phyloP scores from a whole-genome alignment of 2,329 filamentous ascomycete species.

The Aureobasidium namibiae region DNA sequence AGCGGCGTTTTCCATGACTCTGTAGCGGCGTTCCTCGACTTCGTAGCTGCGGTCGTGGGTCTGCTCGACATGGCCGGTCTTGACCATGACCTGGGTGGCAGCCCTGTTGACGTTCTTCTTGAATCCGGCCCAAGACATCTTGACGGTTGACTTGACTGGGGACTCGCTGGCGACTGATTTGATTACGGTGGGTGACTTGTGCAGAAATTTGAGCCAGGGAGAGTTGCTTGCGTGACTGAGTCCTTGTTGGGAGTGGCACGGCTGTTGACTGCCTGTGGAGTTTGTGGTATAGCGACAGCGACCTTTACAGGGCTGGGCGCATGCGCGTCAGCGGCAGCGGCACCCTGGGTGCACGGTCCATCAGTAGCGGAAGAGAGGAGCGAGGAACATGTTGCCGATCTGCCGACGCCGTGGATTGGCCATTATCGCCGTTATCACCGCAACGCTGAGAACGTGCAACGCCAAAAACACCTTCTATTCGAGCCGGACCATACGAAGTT shows the following conservation, averaged over 20 bases:
- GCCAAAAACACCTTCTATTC: no score
- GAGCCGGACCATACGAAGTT: no score
- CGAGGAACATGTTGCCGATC: not conserved
- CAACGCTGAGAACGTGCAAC: not conserved
- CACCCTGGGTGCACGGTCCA: not conserved
- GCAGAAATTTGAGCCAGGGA: not conserved
- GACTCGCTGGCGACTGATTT: no score
- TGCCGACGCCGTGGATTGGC: not conserved
- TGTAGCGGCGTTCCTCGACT: slow-evolving; percentile 85
- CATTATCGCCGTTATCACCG: not conserved
- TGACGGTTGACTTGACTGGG: slow-evolving; percentile 22
- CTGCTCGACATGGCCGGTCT: slow-evolving; percentile 96
- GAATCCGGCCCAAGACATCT: slow-evolving; percentile 53
- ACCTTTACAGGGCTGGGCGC: no score
- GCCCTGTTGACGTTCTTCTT: slow-evolving; percentile 67
- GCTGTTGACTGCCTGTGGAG: not conserved
- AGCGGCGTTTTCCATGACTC: slow-evolving; percentile 93
- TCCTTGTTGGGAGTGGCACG: not conserved
- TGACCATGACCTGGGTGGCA: slow-evolving; percentile 99
- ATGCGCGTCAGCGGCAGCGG: not conserved
- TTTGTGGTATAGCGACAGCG: not conserved
- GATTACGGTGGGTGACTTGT: not conserved
- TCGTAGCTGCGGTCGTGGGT: slow-evolving; percentile 98
- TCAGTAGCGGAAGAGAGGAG: no score
- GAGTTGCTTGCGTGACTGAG: not conserved